Conservation (phyloP, 2,329 filamentous ascomycete species). For the Didymella sp. region DNA sequence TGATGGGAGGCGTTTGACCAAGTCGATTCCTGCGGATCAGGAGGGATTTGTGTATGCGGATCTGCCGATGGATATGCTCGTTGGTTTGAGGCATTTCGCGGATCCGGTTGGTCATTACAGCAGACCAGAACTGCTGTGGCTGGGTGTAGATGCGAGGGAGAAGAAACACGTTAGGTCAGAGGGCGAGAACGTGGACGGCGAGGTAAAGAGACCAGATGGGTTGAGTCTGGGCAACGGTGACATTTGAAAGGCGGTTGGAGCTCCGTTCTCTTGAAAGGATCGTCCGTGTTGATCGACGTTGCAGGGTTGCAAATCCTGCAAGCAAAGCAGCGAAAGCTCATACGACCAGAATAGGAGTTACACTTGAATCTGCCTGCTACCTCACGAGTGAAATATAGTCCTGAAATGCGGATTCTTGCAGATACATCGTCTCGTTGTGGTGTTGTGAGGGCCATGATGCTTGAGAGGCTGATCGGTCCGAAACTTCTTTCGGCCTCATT, state of each 20-base stretch:
- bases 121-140: constrained; percentile 60
- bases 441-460: constrained; percentile 12
- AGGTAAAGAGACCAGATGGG: neutral
- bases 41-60: constrained; percentile 62
- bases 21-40: constrained; percentile 47
- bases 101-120: constrained; percentile 60
- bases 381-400: constrained; percentile 15
- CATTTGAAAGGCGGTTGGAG: no score
- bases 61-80: constrained; percentile 56
- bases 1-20: constrained; percentile 57
- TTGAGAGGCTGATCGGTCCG: constrained; percentile 9
- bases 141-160: constrained; percentile 51
- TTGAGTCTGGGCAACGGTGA: neutral
- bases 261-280: neutral
- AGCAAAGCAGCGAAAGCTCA: constrained; percentile 15
- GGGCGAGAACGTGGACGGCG: constrained; percentile 1
- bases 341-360: constrained; percentile 8
- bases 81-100: constrained; percentile 53
- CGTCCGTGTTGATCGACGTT: constrained; percentile 25
- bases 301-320: constrained; percentile 22
- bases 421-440: constrained; percentile 3
- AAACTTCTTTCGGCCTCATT: neutral
- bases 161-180: constrained; percentile 37
- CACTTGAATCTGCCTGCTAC: constrained; percentile 5
- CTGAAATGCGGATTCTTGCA: constrained; percentile 10